Base-by-base conservation (phyloP, 306 rosid genomes). In the Parietaria judaica region DNA sequence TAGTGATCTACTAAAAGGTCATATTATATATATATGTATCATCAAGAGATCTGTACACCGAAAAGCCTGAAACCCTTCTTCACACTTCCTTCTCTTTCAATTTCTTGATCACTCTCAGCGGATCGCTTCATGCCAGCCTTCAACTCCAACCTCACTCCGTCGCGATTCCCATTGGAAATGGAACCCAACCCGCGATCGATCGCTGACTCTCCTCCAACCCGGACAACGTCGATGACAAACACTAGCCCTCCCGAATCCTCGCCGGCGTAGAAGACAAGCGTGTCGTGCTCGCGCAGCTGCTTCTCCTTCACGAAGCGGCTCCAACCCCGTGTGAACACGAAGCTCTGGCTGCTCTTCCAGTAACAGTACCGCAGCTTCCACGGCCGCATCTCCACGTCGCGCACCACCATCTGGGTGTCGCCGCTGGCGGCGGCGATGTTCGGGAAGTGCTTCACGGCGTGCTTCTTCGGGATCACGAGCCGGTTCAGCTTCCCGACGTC, bases 341-440 rank as follows among this genome's bases (percentile, higher is more conserved):
- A 87, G 48, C 95, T 86, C 36, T 81, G 90, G 64, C 90, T 87
- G 71, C 95, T 84, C 65, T 67, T 83, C 95, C 95, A 87, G 61
- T 73, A 87, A 38, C 88, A 84, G 53, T 79, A 87, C 11, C 88
- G 67, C 60, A 87, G 84, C 39, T 72, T 81, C 95, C 86, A 86
- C 10, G 76, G 37, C 41, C 81, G 64, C 88, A 77, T 75, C 11
- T 69, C 44, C 50, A 37, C 66, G 69, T 87, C 95, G n/a, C 73
- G 74, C 36, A 87, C 81, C 5, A 49, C 64, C 56, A 79, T 70
- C 68, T 79, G 79, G 11, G 35, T 38, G 44, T 67, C 54, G 56
- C 41, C 79, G 50, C 17, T 41, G 45, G 7, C 9, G 45, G 66
- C 45, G 9, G 45, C 6, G 17, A 63, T 16, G 7, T 51, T 58